Evolutionary conservation across 257 asterid genomes (phyloP).

Genomic region (Henckelia pumila): DNA sequence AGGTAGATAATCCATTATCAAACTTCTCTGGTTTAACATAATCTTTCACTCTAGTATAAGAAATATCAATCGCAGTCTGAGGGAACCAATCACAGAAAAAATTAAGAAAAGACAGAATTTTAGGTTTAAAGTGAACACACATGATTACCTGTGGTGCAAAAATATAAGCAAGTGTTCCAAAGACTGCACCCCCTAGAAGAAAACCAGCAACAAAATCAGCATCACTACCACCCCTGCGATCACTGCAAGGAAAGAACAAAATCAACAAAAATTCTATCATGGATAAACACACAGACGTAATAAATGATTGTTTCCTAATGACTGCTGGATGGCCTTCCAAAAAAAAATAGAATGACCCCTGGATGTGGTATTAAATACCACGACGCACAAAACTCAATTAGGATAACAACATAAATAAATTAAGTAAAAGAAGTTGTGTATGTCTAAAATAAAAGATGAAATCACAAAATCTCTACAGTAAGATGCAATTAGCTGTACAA

Average conservation of each 20-base stretch:
- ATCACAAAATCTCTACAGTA: constrained; percentile 13
- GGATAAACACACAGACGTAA: constrained; percentile 8
- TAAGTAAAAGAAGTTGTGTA: constrained; percentile 17
- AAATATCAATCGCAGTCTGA: too few relatives aligned
- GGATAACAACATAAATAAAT: neutral
- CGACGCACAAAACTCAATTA: constrained; percentile 14
- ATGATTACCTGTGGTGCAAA: constrained; percentile 82
- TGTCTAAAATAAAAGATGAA: constrained; percentile 19
- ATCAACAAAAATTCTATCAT: constrained; percentile 11
- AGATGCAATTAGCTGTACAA: constrained; percentile 15
- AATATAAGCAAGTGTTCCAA: constrained; percentile 77
- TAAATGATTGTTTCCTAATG: constrained; percentile 1
- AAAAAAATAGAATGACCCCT: constrained; percentile 9
- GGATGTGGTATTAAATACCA: constrained; percentile 12
- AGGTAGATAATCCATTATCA: neutral
- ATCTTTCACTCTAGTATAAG: too few relatives aligned
- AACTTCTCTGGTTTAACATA: too few relatives aligned
- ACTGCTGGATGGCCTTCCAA: constrained; percentile 4
- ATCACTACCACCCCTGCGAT: constrained; percentile 56
- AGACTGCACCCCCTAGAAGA: constrained; percentile 81
- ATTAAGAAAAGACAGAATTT: neutral
- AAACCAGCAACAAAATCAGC: constrained; percentile 86
- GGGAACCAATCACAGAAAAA: too few relatives aligned
- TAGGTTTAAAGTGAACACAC: constrained; percentile 12
- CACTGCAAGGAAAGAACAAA: constrained; percentile 40